These are phyloP conservation scores for Edaphochlamys debaryana DNA, from an alignment of 139 green algal species.

Conservation along the genomic window DNA sequence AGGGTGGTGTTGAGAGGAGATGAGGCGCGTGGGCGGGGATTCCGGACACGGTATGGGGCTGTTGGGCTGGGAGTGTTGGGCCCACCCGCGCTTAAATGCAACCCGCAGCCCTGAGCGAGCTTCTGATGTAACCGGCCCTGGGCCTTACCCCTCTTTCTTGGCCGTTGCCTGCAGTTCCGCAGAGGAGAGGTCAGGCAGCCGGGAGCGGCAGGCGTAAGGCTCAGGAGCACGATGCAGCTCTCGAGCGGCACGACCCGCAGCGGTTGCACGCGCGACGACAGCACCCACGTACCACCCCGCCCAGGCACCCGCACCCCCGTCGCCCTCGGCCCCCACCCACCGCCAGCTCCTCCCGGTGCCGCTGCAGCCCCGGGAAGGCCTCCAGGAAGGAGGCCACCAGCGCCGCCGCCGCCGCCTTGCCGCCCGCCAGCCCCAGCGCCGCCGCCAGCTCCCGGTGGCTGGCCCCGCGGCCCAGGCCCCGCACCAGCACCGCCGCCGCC, in stretches of 20 bases:
- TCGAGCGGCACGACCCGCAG: no score
- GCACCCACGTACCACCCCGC: no score
- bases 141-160: slow-evolving; percentile 35
- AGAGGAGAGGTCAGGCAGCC: background rate
- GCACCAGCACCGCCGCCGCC: background rate
- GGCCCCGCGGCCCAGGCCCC: background rate
- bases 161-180: background rate
- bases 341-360: slow-evolving; percentile 24
- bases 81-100: no score
- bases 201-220: background rate
- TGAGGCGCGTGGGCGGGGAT: no score
- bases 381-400: slow-evolving; percentile 30
- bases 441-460: slow-evolving; percentile 29
- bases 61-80: no score
- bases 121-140: no score
- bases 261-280: no score
- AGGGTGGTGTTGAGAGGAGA: background rate
- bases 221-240: background rate
- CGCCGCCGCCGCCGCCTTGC: slow-evolving; percentile 32
- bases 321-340: background rate
- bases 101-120: no score
- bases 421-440: slow-evolving; percentile 19
- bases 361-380: slow-evolving; percentile 26
- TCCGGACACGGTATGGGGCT: no score
- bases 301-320: background rate